Evolutionary conservation across 148 eudicot genomes (phyloP), one percentile per base, ranked within the genome.

Genomic region (Fagopyrum esculentum): DNA sequence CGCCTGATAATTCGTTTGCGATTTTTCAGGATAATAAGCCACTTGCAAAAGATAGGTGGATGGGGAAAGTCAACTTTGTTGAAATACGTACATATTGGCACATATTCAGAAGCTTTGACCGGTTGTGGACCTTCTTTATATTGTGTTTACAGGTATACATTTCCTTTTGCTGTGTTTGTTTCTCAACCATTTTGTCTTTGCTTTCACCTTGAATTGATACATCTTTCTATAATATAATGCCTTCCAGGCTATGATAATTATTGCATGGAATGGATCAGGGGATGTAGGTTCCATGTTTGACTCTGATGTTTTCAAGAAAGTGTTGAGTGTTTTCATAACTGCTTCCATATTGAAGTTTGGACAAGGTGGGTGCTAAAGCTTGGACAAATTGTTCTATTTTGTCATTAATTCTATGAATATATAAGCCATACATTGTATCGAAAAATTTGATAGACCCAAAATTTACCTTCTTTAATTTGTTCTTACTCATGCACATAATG

Each of bases 51-150:
- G 93, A 89, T 86, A 83, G 87, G 51, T 89, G 99, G 94, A 83
- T 91, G 73, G 99, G 98, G 45, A 96, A 96, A 87, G 98, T 90
- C 68, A 90, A 92, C 80, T 96, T 91, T 83, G 97, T 96, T 61
- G 99, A 96, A 83, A 90, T 96, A 68, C 89, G 99, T 49, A 82
- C 99, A 3, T 96, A 83, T 84, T 90, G 92, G 91, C 98, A 96
- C 79, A 82, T 96, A 57, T 96, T 96, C 79, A 87, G 99, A 86
- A 96, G 99, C 88, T 96, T 96, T 78, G 97, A 96, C 78, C 83
- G 99, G 80, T 86, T 96, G 99, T 96, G 99, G 99, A 87, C 87
- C 80, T 96, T 96, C 77, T 89, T 91, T 69, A 86, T 92, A 73
- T 83, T 96, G 85, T 89, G 94, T 81, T 81, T 96, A 75, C 99